Evolutionary conservation across 768 basidiomycete genomes (phyloP).

Genomic region (Collybia mongolica): DNA sequence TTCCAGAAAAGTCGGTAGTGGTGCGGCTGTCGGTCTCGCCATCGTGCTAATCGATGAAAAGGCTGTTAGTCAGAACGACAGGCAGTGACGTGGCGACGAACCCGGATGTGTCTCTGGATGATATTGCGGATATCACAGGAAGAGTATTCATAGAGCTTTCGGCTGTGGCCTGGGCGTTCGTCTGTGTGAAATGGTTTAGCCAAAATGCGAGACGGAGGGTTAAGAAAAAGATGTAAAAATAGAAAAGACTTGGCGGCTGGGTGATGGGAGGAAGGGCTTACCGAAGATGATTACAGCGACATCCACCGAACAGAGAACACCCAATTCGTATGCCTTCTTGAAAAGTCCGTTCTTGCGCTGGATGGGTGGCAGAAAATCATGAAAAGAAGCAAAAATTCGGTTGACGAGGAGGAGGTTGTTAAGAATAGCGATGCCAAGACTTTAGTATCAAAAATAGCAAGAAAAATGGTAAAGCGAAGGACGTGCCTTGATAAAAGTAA

Average conservation of each 20-base stretch:
- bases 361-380: not conserved
- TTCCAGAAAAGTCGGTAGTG: not conserved
- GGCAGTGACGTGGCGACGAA: not conserved
- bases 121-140: constrained; percentile 1
- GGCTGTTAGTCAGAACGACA: too few species aligned
- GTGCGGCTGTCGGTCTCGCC: not conserved
- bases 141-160: constrained; percentile 3
- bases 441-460: not conserved
- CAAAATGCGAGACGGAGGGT: not conserved
- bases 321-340: constrained; percentile 15
- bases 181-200: not conserved
- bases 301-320: constrained; percentile 14
- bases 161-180: constrained; percentile 2
- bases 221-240: not conserved
- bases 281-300: constrained; percentile 15
- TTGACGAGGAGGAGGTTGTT: not conserved
- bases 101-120: not conserved
- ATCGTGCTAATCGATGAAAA: not conserved
- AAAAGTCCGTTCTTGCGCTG: constrained; percentile 13
- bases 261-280: not conserved
- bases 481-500: constrained; percentile 14
- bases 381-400: not conserved
- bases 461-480: not conserved
- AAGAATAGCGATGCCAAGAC: constrained; percentile 5
- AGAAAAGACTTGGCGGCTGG: not conserved